A percentile compares a stretch with the other conserved stretches of the same genome.
phyloP scores from a whole-genome alignment of 257 asterid species.

The Linaria vulgaris region DNA sequence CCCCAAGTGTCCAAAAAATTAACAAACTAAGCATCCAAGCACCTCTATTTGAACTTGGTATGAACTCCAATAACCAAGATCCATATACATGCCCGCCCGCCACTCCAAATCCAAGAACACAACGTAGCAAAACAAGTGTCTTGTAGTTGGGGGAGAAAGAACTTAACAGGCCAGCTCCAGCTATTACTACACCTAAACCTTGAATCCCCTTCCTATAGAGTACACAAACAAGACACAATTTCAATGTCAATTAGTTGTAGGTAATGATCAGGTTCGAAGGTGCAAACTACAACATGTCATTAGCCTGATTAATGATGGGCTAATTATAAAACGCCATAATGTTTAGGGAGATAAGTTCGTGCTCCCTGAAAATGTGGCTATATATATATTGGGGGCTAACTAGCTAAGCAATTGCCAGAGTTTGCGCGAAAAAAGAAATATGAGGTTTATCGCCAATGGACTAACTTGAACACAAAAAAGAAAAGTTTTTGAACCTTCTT shows the following conservation, averaged over 20 bases:
- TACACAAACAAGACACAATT: not conserved
- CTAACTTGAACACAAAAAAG: not conserved
- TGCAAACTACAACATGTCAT: too few relatives aligned
- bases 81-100: conserved; percentile 46
- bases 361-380: too few relatives aligned
- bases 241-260: not conserved
- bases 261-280: too few relatives aligned
- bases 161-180: conserved; percentile 30
- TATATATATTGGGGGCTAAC: too few relatives aligned
- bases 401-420: too few relatives aligned
- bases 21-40: conserved; percentile 41
- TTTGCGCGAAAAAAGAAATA: too few relatives aligned
- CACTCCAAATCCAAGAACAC: conserved; percentile 46
- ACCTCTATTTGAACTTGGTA: conserved; percentile 43
- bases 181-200: conserved; percentile 18
- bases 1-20: conserved; percentile 42
- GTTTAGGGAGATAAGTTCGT: too few relatives aligned
- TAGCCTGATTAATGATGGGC: too few relatives aligned
- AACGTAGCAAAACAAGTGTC: conserved; percentile 34
- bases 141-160: conserved; percentile 32
- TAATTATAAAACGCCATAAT: too few relatives aligned
- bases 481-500: conserved; percentile 27
- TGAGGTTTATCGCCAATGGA: not conserved
- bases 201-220: conserved; percentile 18
- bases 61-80: conserved; percentile 47